phyloP scores from a whole-genome alignment of 257 asterid species.

The Orobanche coerulescens region DNA sequence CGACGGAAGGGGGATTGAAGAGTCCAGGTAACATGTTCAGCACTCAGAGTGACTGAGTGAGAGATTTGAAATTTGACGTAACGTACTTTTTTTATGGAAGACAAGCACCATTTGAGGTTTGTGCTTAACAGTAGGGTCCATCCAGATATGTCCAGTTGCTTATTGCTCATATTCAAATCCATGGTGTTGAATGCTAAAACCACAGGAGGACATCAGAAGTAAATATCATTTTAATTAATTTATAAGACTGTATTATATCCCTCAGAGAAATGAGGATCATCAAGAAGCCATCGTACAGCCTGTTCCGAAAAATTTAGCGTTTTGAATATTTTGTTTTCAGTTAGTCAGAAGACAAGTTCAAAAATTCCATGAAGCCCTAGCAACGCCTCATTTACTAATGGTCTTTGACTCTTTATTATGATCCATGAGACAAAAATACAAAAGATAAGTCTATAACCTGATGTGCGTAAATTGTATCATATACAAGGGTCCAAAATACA shows the following conservation, averaged over 20 bases:
- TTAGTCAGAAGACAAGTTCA: conserved; percentile 8
- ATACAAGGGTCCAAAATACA: conserved; percentile 71
- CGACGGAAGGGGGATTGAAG: too few relatives aligned
- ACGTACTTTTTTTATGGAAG: conserved; percentile 9
- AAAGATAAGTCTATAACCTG: conserved; percentile 49
- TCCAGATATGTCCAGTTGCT: conserved; percentile 2
- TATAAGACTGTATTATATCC: conserved; percentile 12
- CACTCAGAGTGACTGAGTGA: background rate
- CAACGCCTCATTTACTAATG: background rate
- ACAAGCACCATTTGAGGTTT: background rate
- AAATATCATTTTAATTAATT: background rate
- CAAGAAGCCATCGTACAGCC: background rate
- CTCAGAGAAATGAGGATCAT: background rate
- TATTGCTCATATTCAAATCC: conserved; percentile 15
- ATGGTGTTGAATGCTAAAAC: background rate
- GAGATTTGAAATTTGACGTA: background rate
- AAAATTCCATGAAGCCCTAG: background rate
- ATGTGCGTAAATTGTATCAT: conserved; percentile 88
- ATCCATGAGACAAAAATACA: background rate
- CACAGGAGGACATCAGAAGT: background rate
- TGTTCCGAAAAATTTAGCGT: background rate
- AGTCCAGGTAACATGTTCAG: too few relatives aligned
- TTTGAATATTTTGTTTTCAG: background rate
- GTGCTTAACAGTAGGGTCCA: background rate
- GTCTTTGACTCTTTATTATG: background rate